These are phyloP conservation scores for Ophiostoma himal-ulmi DNA, from an alignment of 2,329 filamentous ascomycete species.

Conservation along the genomic window DNA sequence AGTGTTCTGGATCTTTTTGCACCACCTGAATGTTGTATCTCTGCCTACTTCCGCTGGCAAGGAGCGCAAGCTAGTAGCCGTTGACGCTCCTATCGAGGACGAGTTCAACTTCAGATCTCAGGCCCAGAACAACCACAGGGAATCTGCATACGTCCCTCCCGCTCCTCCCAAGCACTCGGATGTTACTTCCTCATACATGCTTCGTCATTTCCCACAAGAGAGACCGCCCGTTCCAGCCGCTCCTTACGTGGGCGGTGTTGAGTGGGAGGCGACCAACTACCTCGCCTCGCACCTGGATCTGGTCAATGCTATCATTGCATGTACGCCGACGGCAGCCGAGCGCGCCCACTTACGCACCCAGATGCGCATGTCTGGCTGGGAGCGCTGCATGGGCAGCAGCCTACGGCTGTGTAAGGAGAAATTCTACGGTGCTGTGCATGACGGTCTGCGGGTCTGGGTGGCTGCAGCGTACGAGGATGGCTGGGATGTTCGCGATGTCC, in stretches of 20 bases:
- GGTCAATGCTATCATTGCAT: conserved; percentile 83
- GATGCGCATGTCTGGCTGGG: conserved; percentile 78
- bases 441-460: conserved; percentile 83
- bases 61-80: conserved; percentile 1
- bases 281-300: conserved; percentile 88
- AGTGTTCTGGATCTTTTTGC: conserved; percentile 98
- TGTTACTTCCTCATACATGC: conserved; percentile 55
- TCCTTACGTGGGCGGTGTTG: conserved; percentile 92
- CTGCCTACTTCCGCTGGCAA: conserved; percentile 39
- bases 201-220: conserved; percentile 73
- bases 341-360: conserved; percentile 75
- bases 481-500: conserved; percentile 77
- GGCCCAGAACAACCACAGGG: conserved; percentile 16
- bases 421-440: conserved; percentile 89
- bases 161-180: conserved; percentile 33
- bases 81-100: background rate
- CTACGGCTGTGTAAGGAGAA: conserved; percentile 94
- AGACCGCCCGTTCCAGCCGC: conserved; percentile 87
- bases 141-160: conserved; percentile 27
- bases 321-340: conserved; percentile 60
- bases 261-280: conserved; percentile 98
- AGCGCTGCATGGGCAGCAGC: conserved; percentile 79
- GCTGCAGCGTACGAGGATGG: conserved; percentile 79
- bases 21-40: conserved; percentile 83
- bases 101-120: background rate